Percentiles rank a stretch among this genome's conserved stretches.
Evolutionary conservation across 2,329 filamentous ascomycete genomes (phyloP).

Genomic region (Epichloe hybrida): DNA sequence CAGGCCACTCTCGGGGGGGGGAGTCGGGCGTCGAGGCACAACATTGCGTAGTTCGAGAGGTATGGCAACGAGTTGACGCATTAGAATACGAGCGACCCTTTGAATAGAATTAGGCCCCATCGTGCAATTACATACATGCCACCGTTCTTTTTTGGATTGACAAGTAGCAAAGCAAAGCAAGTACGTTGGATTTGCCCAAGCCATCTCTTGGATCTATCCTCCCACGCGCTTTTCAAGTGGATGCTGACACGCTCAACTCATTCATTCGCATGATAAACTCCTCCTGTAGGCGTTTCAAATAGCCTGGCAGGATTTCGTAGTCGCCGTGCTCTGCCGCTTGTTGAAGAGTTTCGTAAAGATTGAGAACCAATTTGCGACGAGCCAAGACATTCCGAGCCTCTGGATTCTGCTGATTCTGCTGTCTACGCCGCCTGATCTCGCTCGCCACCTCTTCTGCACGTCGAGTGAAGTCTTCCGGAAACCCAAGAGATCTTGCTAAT

Average conservation of each 20-base stretch:
- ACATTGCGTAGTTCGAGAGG: constrained; percentile 56
- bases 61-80: constrained; percentile 54
- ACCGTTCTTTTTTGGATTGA: background rate
- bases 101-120: background rate
- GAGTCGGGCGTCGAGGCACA: constrained; percentile 49
- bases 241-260: constrained; percentile 34
- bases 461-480: constrained; percentile 54
- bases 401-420: constrained; percentile 44
- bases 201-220: background rate
- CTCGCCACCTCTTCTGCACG: constrained; percentile 54
- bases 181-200: background rate
- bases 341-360: constrained; percentile 56
- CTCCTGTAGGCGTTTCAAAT: constrained; percentile 35
- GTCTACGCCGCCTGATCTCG: constrained; percentile 43
- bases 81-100: constrained; percentile 52
- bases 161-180: background rate
- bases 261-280: constrained; percentile 66
- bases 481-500: constrained; percentile 59
- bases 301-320: constrained; percentile 39
- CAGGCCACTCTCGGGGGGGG: constrained; percentile 42
- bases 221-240: constrained; percentile 27
- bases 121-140: background rate
- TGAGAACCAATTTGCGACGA: constrained; percentile 61
- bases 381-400: constrained; percentile 43
- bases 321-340: constrained; percentile 53